Evolutionary conservation across 2,329 filamentous ascomycete species (phyloP), one percentile per base, ranked within the genome.

Genomic region (Onygenales sp.): DNA sequence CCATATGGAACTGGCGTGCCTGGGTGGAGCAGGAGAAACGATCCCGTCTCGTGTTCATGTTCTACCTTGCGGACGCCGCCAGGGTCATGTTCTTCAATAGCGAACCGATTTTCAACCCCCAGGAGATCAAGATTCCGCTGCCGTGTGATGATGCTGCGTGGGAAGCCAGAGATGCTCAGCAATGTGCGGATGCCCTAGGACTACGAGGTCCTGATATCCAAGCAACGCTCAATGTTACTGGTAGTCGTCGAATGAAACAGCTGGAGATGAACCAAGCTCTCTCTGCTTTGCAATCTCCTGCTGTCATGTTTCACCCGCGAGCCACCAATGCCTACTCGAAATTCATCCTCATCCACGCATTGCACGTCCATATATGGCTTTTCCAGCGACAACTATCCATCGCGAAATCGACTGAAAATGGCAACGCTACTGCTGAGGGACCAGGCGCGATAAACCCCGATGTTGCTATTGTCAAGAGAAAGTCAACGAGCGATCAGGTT

Each of bases 21-120:
- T 89, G 86, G 86, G 72, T 87, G 36, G 81, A 85, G 56, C 85
- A 88, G 61, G 86, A 90, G 69, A 82, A 80, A 63, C 79, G 84
- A 42, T 79, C 80, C 33, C 77, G 86, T 42, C 68, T 83, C 14
- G 79, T 87, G 75, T 83, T 83, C 61, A 77, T 81, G 60, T 75
- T 87, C 2, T 83, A 83, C 62, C 69, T 87, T 14, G 73, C 79
- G 36, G 85, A 88, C 62, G 75, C 78, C 13, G 80, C 83, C 9
- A 78, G 85, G 63, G 80, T 80, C 14, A 77, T 89, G 17, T 89
- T 84, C 64, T 89, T 88, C 75, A 88, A 89, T 65, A 70, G 72
- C n/a, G 68, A 76, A 8, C 78, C 84, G 11, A 74, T 80, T 44
- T 80, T 88, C 42, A 81, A 87, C 54, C 70, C 77, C 7, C 74